Conservation (phyloP, 73 alveolate species). For the Tetrahymena thermophila region DNA sequence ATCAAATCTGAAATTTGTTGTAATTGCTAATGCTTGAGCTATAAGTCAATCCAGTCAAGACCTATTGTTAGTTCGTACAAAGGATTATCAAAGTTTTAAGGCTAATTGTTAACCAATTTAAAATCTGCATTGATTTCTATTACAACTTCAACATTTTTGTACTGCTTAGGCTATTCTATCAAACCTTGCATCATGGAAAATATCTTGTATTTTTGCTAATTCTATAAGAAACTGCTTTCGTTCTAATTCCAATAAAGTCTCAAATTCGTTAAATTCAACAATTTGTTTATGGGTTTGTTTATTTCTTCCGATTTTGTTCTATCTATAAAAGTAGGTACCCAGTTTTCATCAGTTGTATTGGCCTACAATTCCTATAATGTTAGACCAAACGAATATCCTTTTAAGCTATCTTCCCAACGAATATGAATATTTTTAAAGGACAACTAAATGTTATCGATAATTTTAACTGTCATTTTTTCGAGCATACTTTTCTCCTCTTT, state of each 20-base stretch:
- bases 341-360: constrained; percentile 73
- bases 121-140: constrained; percentile 25
- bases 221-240: not conserved
- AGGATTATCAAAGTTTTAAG: not conserved
- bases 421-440: constrained; percentile 83
- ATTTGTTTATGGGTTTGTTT: constrained; percentile 48
- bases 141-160: constrained; percentile 3
- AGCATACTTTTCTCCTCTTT: constrained; percentile 65
- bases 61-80: constrained; percentile 13
- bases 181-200: constrained; percentile 2
- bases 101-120: constrained; percentile 8
- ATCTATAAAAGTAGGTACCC: constrained; percentile 85
- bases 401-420: constrained; percentile 69
- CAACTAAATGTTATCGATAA: constrained; percentile 87
- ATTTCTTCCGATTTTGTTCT: constrained; percentile 28
- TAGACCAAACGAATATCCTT: constrained; percentile 53
- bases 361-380: constrained; percentile 83
- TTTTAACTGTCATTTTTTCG: constrained; percentile 80
- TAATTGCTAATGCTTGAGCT: not conserved
- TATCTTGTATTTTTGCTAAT: not conserved
- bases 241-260: constrained; percentile 51
- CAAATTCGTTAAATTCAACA: constrained; percentile 44
- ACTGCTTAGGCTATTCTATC: constrained; percentile 4
- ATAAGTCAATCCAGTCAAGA: constrained; percentile 8
- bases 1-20: constrained; percentile 16